Percentiles rank a stretch among this genome's conserved stretches.
These are phyloP conservation scores for Clarireedia homoeocarpa DNA, from an alignment of 2,329 filamentous ascomycete genomes.

Conservation along the genomic window DNA sequence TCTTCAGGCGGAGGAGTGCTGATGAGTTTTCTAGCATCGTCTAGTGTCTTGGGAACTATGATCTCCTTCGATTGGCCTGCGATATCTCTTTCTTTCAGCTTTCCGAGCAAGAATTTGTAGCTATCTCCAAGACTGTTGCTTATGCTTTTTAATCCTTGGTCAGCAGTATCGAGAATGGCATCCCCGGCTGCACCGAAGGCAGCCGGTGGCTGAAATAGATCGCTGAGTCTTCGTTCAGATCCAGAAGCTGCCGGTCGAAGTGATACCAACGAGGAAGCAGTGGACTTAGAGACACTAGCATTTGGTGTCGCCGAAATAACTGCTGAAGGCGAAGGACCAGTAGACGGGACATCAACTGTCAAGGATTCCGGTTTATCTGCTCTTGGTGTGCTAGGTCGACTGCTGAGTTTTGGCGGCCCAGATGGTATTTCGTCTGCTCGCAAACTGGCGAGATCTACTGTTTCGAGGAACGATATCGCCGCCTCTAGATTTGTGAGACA, in stretches of 20 bases:
- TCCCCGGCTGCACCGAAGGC: constrained; percentile 78
- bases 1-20: constrained; percentile 53
- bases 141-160: constrained; percentile 87
- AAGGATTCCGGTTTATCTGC: constrained; percentile 20
- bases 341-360: constrained; percentile 26
- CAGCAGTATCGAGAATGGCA: constrained; percentile 77
- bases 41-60: constrained; percentile 75
- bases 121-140: constrained; percentile 84
- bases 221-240: constrained; percentile 71
- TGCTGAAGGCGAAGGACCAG: constrained; percentile 23
- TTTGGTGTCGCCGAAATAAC: constrained; percentile 21
- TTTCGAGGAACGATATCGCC: constrained; percentile 88
- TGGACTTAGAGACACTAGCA: constrained; percentile 30
- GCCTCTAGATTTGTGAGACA: constrained; percentile 95
- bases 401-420: constrained; percentile 52
- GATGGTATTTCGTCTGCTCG: constrained; percentile 70
- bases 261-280: constrained; percentile 25
- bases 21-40: constrained; percentile 85
- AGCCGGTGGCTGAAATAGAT: constrained; percentile 77
- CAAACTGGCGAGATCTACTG: constrained; percentile 85
- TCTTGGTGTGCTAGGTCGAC: constrained; percentile 40
- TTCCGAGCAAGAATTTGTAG: constrained; percentile 87
- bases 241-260: constrained; percentile 31
- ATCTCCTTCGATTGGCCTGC: constrained; percentile 42
- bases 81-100: constrained; percentile 65